Evolutionary conservation across 768 basidiomycete species (phyloP), one percentile per base, ranked within the genome.

Genomic region (Rhodotorula babjevae): DNA sequence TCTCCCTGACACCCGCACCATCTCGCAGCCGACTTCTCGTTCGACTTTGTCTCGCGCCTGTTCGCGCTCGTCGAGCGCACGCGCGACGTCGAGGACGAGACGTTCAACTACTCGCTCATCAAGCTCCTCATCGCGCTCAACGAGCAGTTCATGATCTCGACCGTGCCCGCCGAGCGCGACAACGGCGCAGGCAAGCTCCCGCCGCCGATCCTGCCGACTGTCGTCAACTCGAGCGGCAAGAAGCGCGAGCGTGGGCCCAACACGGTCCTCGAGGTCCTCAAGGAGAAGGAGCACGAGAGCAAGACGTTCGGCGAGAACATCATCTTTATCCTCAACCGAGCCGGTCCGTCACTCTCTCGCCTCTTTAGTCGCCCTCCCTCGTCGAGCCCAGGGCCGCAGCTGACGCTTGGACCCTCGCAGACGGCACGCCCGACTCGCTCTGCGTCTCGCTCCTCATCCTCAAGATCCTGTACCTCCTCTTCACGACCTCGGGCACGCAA

Each of bases 291-390:
- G 40, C 88, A 90, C 8, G 87, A 87, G n/a, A 91, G 88, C 81
- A 91, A 91, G 83, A 96, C 96, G 1, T 96, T 99, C 78, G 93
- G 94, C 8, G 94, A 93, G 82, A 99, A 98, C 80, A 87, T 99
- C 85, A 97, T 99, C 68, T 99, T 97, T 81, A 99, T 99, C 90
- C 84, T 99, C 58, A 98, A 99, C 78, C 88, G 96, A 70, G 90
- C 94, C 58, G 86, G 93, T 94, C 79, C 77, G 90, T 84, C 16
- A 5, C 56, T 7, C n/a, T 66, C 8, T 27, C 25, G 3, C 19
- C 31, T 5, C 46, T 44, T 15, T 42, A 36, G 44, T 12, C 6
- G 44, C 40, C 27, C 63, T 9, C 14, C 11, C 27, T 44, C 50
- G 33, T 46, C 58, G 56, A 33, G 31, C 11, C n/a, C 6, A 12